A percentile compares a stretch with the other conserved stretches of the same genome.
Evolutionary conservation across 2,329 filamentous ascomycete species (phyloP).

Genomic region (Aspergillus luchuensis): DNA sequence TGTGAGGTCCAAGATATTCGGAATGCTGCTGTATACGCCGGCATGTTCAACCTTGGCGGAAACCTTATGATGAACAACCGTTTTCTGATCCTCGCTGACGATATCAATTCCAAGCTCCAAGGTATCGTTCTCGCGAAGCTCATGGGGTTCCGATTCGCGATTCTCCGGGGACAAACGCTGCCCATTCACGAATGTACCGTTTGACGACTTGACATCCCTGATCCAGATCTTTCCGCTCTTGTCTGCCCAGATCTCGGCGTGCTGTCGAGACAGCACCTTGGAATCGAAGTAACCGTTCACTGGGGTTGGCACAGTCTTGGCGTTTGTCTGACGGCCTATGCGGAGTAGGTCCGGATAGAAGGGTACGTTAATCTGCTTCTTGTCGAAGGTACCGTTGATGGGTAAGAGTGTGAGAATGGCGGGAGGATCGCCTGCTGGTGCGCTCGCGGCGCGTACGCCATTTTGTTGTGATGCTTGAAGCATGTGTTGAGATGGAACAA

Average conservation of each 20-base stretch:
- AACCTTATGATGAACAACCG: slow-evolving; percentile 97
- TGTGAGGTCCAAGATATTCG: slow-evolving; percentile 81
- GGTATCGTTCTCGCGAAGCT: slow-evolving; percentile 86
- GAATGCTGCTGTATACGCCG: slow-evolving; percentile 71
- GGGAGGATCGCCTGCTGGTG: slow-evolving; percentile 60
- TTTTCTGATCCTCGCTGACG: slow-evolving; percentile 97
- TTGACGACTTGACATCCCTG: slow-evolving; percentile 95
- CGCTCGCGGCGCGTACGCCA: slow-evolving; percentile 50
- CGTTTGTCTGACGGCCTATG: slow-evolving; percentile 95
- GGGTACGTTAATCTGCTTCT: slow-evolving; percentile 92
- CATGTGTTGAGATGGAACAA: slow-evolving; percentile 70
- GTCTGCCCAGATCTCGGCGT: slow-evolving; percentile 93
- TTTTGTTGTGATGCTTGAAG: slow-evolving; percentile 64
- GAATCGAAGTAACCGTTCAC: slow-evolving; percentile 97
- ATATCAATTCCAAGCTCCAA: slow-evolving; percentile 97
- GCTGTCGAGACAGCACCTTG: slow-evolving; percentile 92
- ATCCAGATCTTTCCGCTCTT: slow-evolving; percentile 89
- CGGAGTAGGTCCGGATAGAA: slow-evolving; percentile 91
- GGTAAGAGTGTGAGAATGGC: slow-evolving; percentile 85
- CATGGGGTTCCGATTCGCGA: slow-evolving; percentile 92
- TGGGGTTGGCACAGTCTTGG: slow-evolving; percentile 88
- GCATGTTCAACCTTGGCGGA: slow-evolving; percentile 96
- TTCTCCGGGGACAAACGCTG: slow-evolving; percentile 89
- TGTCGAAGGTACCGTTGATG: slow-evolving; percentile 94
- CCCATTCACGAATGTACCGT: slow-evolving; percentile 97